These are phyloP conservation scores for Chrysosporium queenslandicum DNA, from an alignment of 2,329 filamentous ascomycete genomes.

Conservation along the genomic window DNA sequence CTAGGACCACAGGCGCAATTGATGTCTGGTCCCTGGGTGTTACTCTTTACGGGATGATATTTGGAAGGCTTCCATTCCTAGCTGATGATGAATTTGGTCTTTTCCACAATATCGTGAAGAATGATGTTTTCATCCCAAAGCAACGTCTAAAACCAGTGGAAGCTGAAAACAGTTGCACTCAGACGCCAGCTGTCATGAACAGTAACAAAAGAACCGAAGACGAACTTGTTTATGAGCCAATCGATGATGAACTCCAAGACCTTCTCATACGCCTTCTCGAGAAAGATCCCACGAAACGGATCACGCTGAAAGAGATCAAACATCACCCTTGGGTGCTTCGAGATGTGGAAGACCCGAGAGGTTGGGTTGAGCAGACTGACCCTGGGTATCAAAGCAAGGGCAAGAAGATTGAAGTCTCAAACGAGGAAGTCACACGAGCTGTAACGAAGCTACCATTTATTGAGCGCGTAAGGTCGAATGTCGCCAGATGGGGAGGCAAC, in stretches of 20 bases:
- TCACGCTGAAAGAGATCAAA: slow-evolving; percentile 84
- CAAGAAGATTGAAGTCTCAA: slow-evolving; percentile 83
- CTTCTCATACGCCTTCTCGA: slow-evolving; percentile 67
- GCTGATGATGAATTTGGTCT: slow-evolving; percentile 86
- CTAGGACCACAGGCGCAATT: slow-evolving; percentile 80
- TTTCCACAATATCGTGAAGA: slow-evolving; percentile 82
- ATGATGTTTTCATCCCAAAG: slow-evolving; percentile 80
- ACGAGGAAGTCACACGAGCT: slow-evolving; percentile 76
- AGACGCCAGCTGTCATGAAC: slow-evolving; percentile 44
- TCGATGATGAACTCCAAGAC: slow-evolving; percentile 71
- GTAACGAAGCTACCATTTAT: slow-evolving; percentile 83
- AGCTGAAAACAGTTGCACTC: slow-evolving; percentile 38
- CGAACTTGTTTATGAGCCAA: slow-evolving; percentile 72
- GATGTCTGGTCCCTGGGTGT: slow-evolving; percentile 97
- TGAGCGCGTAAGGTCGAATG: slow-evolving; percentile 69
- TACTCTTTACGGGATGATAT: slow-evolving; percentile 91
- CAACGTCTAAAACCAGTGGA: slow-evolving; percentile 67
- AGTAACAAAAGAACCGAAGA: slow-evolving; percentile 65
- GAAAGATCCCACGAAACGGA: slow-evolving; percentile 82
- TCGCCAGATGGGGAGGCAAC: slow-evolving; percentile 57
- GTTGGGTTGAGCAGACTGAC: slow-evolving; percentile 93
- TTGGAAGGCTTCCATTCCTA: slow-evolving; percentile 84
- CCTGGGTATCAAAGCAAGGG: slow-evolving; percentile 67
- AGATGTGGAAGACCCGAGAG: slow-evolving; percentile 61
- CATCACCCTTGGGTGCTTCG: slow-evolving; percentile 83